Conservation (phyloP, 2,329 filamentous ascomycete genomes). For the Diaporthe longicolla region DNA sequence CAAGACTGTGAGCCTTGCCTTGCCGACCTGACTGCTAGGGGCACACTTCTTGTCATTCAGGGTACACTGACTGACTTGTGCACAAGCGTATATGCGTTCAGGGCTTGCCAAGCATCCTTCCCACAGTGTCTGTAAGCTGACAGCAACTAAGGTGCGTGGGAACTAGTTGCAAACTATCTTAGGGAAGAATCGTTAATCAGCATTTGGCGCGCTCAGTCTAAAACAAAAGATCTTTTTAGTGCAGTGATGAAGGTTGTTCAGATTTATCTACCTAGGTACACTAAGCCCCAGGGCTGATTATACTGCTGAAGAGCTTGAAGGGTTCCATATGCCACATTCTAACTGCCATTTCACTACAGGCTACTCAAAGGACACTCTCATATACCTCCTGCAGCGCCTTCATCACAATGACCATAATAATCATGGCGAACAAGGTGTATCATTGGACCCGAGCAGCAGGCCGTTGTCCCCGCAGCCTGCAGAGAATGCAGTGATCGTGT, state of each 20-base stretch:
- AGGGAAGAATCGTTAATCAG: neutral
- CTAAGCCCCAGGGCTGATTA: neutral
- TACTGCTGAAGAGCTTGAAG: neutral
- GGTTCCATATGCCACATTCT: neutral
- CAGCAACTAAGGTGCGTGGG: neutral
- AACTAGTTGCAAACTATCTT: neutral
- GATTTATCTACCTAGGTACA: too few relatives aligned
- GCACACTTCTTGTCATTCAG: too few relatives aligned
- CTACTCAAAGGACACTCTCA: neutral
- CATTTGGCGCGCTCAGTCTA: neutral
- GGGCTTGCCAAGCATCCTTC: neutral
- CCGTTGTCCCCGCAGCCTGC: constrained; percentile 9
- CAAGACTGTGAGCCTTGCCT: neutral
- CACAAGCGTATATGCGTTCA: neutral
- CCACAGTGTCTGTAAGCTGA: neutral
- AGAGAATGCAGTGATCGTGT: constrained; percentile 4
- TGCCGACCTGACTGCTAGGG: too few relatives aligned
- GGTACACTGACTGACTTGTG: neutral
- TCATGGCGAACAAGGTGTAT: neutral
- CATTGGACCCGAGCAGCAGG: neutral
- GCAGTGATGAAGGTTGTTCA: neutral
- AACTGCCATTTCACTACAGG: neutral
- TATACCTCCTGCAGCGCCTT: neutral
- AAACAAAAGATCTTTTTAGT: neutral
- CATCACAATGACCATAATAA: neutral